These are phyloP conservation scores for Avicennia marina DNA, from an alignment of 257 asterid species.

Conservation along the genomic window DNA sequence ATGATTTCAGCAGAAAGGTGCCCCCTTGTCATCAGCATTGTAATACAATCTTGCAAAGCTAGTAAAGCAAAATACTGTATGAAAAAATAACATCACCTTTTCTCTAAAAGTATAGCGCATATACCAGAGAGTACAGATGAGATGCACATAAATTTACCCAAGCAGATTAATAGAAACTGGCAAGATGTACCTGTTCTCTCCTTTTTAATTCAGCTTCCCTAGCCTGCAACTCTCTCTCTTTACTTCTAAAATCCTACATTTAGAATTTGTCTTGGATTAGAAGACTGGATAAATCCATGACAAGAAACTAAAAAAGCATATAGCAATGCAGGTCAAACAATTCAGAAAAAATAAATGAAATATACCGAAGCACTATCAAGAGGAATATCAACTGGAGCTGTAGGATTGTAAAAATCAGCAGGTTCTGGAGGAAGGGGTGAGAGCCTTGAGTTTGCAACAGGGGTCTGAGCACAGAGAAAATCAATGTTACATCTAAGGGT, in stretches of 20 bases:
- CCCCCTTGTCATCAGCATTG: neutral
- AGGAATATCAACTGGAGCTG: slow-evolving; percentile 75
- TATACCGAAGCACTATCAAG: slow-evolving; percentile 59
- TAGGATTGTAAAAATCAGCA: slow-evolving; percentile 58
- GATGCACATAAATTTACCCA: slow-evolving; percentile 8
- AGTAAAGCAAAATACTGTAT: neutral
- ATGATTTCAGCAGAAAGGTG: too few species aligned
- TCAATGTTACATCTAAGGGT: neutral
- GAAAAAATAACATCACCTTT: neutral
- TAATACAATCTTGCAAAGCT: neutral
- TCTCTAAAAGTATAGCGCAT: neutral
- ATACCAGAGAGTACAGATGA: neutral
- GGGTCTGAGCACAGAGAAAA: slow-evolving; percentile 46
- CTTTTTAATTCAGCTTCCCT: slow-evolving; percentile 78
- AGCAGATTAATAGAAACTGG: slow-evolving; percentile 6
- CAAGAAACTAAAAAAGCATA: slow-evolving; percentile 1
- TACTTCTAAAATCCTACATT: slow-evolving; percentile 61
- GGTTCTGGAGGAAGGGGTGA: slow-evolving; percentile 96
- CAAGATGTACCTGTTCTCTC: slow-evolving; percentile 64
- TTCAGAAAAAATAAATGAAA: slow-evolving; percentile 4
- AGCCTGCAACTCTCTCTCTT: slow-evolving; percentile 77
- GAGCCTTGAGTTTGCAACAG: slow-evolving; percentile 62
- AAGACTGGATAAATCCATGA: slow-evolving; percentile 1
- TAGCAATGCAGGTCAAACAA: neutral
- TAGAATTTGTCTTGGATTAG: neutral